Evolutionary conservation across 2,329 filamentous ascomycete genomes (phyloP).

Genomic region (Aspergillus uvarum): DNA sequence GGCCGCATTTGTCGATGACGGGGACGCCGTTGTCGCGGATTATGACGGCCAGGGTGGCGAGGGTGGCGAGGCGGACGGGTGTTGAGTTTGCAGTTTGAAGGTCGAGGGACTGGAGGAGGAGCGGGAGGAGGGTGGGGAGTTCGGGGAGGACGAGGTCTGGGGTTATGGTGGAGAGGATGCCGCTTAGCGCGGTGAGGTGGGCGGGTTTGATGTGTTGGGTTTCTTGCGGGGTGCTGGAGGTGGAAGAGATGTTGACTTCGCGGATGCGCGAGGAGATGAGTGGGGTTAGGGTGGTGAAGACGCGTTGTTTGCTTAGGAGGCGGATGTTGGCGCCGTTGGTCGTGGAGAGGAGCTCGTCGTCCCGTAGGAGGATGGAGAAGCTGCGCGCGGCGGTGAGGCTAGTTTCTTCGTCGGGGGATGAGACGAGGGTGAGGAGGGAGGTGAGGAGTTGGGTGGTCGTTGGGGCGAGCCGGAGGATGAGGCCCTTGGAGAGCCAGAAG

Average conservation of each 20-base stretch:
- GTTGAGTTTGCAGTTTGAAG: slow-evolving; percentile 48
- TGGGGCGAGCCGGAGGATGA: slow-evolving; percentile 55
- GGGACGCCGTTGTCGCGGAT: slow-evolving; percentile 57
- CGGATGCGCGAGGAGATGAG: slow-evolving; percentile 56
- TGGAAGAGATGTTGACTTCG: slow-evolving; percentile 31
- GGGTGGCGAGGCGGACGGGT: slow-evolving; percentile 59
- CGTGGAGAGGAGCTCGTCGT: slow-evolving; percentile 61
- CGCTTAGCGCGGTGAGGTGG: slow-evolving; percentile 63
- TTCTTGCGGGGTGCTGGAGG: slow-evolving; percentile 30
- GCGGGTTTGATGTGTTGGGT: slow-evolving; percentile 52
- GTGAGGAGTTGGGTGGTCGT: slow-evolving; percentile 53
- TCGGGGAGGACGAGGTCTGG: slow-evolving; percentile 61
- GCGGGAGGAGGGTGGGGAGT: slow-evolving; percentile 56
- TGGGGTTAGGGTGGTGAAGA: slow-evolving; percentile 61
- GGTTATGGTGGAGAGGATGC: slow-evolving; percentile 60
- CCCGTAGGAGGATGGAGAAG: slow-evolving; percentile 59
- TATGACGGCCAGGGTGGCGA: slow-evolving; percentile 59
- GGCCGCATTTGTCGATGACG: slow-evolving; percentile 53
- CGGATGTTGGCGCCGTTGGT: slow-evolving; percentile 63
- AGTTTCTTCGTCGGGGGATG: slow-evolving; percentile 45
- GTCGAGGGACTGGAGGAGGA: slow-evolving; percentile 64
- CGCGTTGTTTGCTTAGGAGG: slow-evolving; percentile 62
- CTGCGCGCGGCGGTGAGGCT: slow-evolving; percentile 55
- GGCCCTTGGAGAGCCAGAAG: slow-evolving; percentile 62
- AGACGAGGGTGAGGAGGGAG: slow-evolving; percentile 48